Evolutionary conservation across 805 yeast species (phyloP).

Genomic region (Lipomyces orientalis): DNA sequence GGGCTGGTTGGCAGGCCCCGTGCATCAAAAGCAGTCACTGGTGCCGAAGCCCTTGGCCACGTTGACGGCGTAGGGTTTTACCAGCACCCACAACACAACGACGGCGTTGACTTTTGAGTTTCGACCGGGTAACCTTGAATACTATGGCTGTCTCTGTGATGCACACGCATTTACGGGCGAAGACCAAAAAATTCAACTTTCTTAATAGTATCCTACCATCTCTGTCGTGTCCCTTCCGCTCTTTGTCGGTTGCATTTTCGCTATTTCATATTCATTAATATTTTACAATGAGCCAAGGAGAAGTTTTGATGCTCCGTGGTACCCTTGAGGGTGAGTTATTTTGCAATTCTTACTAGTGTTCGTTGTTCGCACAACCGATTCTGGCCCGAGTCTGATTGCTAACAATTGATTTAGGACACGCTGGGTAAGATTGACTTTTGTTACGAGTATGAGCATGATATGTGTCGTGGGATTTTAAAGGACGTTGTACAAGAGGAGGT

Average conservation of each 20-base stretch:
- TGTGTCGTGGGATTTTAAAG: neutral
- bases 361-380: conserved; percentile 20
- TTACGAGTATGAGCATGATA: neutral
- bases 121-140: neutral
- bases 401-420: conserved; percentile 57
- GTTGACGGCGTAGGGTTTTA: neutral
- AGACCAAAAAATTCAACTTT: neutral
- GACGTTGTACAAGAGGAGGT: neutral
- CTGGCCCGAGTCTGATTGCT: conserved; percentile 13
- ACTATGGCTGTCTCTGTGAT: neutral
- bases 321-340: conserved; percentile 82
- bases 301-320: conserved; percentile 79
- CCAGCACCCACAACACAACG: neutral
- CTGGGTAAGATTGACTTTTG: conserved; percentile 52
- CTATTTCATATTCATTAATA: neutral
- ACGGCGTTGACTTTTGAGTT: neutral
- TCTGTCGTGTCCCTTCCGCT: neutral
- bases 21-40: neutral
- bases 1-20: too few species aligned
- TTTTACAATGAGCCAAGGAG: conserved; percentile 35
- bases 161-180: neutral
- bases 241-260: neutral
- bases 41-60: neutral
- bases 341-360: conserved; percentile 1
- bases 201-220: neutral